phyloP scores from a whole-genome alignment of 148 eudicot species.

The Euryodendron excelsum region DNA sequence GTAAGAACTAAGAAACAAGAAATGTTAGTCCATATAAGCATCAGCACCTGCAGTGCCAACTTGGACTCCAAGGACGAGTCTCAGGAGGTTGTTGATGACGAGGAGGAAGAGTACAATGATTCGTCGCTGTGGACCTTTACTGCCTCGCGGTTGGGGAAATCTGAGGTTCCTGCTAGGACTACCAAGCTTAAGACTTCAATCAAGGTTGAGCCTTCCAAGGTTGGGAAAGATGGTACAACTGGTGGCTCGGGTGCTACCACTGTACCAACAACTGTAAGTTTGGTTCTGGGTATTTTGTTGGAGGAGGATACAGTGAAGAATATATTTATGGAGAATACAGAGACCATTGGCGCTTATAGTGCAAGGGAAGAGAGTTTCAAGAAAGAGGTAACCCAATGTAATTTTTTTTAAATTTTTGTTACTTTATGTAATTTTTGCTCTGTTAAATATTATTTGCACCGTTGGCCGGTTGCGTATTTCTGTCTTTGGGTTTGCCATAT shows the following conservation, averaged over 20 bases:
- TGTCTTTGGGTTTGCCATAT: neutral
- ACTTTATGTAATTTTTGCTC: neutral
- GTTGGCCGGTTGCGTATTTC: neutral
- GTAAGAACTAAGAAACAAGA: no score
- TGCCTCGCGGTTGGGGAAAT: conserved; percentile 57
- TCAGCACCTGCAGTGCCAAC: conserved; percentile 69
- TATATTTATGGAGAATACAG: conserved; percentile 78
- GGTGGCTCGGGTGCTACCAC: conserved; percentile 28
- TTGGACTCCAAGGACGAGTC: conserved; percentile 64
- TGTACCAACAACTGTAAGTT: conserved; percentile 17
- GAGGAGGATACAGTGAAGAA: conserved; percentile 76
- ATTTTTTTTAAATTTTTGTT: neutral
- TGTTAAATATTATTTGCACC: neutral
- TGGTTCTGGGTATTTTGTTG: conserved; percentile 35
- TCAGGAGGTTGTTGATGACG: conserved; percentile 66
- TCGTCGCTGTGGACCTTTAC: conserved; percentile 81
- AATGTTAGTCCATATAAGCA: no score
- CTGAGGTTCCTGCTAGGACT: conserved; percentile 27
- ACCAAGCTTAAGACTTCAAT: conserved; percentile 58
- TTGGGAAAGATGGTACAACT: conserved; percentile 47
- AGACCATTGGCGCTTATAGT: conserved; percentile 92
- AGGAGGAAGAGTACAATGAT: conserved; percentile 59
- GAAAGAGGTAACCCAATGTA: conserved; percentile 57
- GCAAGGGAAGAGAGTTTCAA: conserved; percentile 90
- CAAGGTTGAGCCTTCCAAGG: conserved; percentile 61